Evolutionary conservation across 192 early-diverging fungal genomes (phyloP).

Genomic region (Hyaloraphidium curvatum): DNA sequence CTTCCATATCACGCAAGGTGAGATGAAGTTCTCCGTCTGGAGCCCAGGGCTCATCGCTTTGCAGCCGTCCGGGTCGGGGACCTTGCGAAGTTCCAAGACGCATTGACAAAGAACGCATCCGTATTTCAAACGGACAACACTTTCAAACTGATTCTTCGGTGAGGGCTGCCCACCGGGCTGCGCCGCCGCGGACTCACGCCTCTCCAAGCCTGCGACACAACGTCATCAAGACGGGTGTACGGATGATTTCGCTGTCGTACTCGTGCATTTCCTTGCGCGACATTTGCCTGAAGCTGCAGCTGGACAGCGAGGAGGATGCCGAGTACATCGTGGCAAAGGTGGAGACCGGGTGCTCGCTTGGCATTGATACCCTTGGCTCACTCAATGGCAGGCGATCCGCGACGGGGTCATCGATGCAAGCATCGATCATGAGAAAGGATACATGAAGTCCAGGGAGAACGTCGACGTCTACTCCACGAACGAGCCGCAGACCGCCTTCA

Average conservation of each 20-base stretch:
- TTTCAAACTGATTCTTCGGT: constrained; percentile 74
- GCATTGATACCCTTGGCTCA: not conserved
- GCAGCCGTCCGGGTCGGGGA: constrained; percentile 87
- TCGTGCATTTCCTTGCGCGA: constrained; percentile 90
- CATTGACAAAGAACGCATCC: constrained; percentile 45
- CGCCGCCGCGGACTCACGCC: not conserved
- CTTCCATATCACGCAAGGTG: constrained; percentile 78
- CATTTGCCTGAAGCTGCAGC: constrained; percentile 87
- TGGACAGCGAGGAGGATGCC: constrained; percentile 97
- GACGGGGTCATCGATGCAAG: constrained; percentile 98
- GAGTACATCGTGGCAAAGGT: constrained; percentile 96
- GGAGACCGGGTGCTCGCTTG: not conserved
- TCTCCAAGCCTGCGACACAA: constrained; percentile 68
- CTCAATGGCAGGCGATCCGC: constrained; percentile 63
- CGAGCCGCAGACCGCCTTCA: constrained; percentile 89
- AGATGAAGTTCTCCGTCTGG: not conserved
- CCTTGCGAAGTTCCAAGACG: constrained; percentile 79
- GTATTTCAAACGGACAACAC: constrained; percentile 77
- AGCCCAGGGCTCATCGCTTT: not conserved
- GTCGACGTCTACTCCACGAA: constrained; percentile 91
- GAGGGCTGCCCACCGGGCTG: not conserved
- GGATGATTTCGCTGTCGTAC: constrained; percentile 90
- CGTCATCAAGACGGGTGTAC: constrained; percentile 97
- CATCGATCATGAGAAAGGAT: constrained; percentile 83
- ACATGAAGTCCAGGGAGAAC: constrained; percentile 82